These are phyloP conservation scores for Alternaria triticina DNA, from an alignment of 2,329 filamentous ascomycete species.

Conservation along the genomic window DNA sequence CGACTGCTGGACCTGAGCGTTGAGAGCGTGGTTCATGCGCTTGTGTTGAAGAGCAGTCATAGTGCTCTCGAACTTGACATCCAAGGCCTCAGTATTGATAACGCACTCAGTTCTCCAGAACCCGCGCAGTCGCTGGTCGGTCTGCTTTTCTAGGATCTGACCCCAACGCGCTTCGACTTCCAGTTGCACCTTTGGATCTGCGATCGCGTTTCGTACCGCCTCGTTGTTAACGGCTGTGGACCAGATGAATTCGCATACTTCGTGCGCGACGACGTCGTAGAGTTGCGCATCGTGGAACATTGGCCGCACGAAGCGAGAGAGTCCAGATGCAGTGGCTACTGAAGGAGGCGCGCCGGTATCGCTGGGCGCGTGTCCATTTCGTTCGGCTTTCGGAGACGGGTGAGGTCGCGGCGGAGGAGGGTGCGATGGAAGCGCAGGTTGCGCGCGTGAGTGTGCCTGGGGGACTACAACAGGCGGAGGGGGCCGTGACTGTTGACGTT, in stretches of 20 bases:
- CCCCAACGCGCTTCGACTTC: constrained; percentile 97
- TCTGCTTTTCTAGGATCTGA: constrained; percentile 72
- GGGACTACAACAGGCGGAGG: constrained; percentile 23
- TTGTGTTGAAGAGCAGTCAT: constrained; percentile 95
- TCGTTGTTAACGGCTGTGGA: constrained; percentile 70
- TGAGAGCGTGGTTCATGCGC: constrained; percentile 83
- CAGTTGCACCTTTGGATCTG: constrained; percentile 69
- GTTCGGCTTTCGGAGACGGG: constrained; percentile 17
- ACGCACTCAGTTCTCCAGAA: constrained; percentile 66
- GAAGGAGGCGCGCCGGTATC: constrained; percentile 16
- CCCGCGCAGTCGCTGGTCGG: constrained; percentile 71
- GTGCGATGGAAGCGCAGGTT: constrained; percentile 21
- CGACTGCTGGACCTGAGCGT: constrained; percentile 68
- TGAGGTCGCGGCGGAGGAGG: constrained; percentile 21
- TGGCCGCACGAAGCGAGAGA: constrained; percentile 58
- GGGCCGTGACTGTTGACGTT: constrained; percentile 30
- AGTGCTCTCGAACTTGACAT: constrained; percentile 74
- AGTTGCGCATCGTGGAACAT: constrained; percentile 72
- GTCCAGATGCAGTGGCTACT: constrained; percentile 15
- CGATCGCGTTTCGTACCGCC: constrained; percentile 61
- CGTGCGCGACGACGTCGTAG: constrained; percentile 75
- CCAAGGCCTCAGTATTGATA: constrained; percentile 26
- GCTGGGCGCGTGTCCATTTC: constrained; percentile 25
- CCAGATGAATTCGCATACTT: constrained; percentile 83
- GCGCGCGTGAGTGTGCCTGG: constrained; percentile 21